A percentile compares a stretch with the other conserved stretches of the same genome.
Evolutionary conservation across 768 basidiomycete species (phyloP).

Genomic region (Holtermanniella nyarrowii): DNA sequence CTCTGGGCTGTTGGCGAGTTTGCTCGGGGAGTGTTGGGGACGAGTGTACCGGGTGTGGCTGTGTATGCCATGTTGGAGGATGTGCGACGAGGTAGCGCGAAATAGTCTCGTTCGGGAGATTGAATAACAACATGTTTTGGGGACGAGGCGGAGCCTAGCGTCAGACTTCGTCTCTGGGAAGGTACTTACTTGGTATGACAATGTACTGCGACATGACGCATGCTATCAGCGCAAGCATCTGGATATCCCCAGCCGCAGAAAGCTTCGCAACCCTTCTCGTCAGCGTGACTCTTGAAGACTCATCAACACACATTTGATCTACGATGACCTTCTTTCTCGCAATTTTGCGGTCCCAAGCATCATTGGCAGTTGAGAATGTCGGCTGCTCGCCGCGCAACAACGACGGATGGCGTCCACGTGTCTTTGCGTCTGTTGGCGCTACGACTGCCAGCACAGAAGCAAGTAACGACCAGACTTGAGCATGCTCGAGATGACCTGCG

Average conservation of each 20-base stretch:
- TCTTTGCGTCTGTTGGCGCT: conserved; percentile 20
- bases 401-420: conserved; percentile 11
- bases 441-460: conserved; percentile 20
- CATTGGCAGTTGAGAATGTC: conserved; percentile 10
- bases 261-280: conserved; percentile 15
- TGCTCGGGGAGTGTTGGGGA: conserved; percentile 2
- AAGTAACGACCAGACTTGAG: conserved; percentile 24
- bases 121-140: conserved; percentile 2
- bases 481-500: conserved; percentile 25
- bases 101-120: conserved; percentile 30
- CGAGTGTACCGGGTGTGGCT: conserved; percentile 4
- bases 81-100: conserved; percentile 19
- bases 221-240: conserved; percentile 29
- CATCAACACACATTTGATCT: conserved; percentile 19
- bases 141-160: conserved; percentile 9
- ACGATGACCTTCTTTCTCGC: conserved; percentile 13
- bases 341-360: conserved; percentile 21
- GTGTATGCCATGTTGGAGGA: neutral
- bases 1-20: neutral
- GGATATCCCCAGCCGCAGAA: conserved; percentile 19
- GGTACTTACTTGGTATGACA: neutral
- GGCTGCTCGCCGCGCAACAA: neutral
- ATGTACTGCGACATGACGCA: conserved; percentile 16
- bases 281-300: neutral
- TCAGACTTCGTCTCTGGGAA: neutral